Evolutionary conservation across 2,329 filamentous ascomycete genomes (phyloP), one percentile per base, ranked within the genome.

Genomic region (Paramyrothecium roridum): DNA sequence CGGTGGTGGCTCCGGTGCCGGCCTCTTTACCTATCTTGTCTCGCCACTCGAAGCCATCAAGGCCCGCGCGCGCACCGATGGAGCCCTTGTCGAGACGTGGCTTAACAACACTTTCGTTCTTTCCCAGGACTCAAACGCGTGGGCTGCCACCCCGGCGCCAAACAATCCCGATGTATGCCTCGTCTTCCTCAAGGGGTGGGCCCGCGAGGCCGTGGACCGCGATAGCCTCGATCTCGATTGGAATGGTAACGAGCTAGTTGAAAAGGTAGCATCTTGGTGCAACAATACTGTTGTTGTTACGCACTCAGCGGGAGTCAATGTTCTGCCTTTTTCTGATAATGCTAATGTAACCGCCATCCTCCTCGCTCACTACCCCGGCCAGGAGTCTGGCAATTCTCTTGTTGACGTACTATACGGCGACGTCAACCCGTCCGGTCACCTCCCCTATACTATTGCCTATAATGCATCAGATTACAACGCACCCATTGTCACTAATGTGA

Each of bases 311-410:
- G 86, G 86, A 0, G 74, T 80, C 11, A 67, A 86, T 0, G 80
- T 88, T 0, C 85, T 88, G 56, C 71, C 73, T 1, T 89, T 83
- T 73, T 75, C 84, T 56, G 80, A 88, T 50, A 79, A 89, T 56
- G 72, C 77, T 8, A 88, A 89, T 58, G 79, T 89, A 34, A 88
- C 84, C 1, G 84, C 80, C 1, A 72, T 89, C 17, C 74, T 89
- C 0, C 84, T 84, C 59, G 85, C 83, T 4, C 85, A 88, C 62
- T 72, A 88, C 0, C 86, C 85, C 0, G 86, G 86, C 1, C 83
- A 89, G 62, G 82, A 86, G 54, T 82, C 80, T 1, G 86, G 86
- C 0, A 69, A 72, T 1, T 79, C 83, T 0, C 63, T 87, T 7
- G 79, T 80, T 0, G 75, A 79, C 1, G 65, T 88, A 8, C 72